Percentiles rank a stretch among this genome's conserved stretches.
Conservation (phyloP, 176 grass and related monocot species). For the Pontederia crassipes region DNA sequence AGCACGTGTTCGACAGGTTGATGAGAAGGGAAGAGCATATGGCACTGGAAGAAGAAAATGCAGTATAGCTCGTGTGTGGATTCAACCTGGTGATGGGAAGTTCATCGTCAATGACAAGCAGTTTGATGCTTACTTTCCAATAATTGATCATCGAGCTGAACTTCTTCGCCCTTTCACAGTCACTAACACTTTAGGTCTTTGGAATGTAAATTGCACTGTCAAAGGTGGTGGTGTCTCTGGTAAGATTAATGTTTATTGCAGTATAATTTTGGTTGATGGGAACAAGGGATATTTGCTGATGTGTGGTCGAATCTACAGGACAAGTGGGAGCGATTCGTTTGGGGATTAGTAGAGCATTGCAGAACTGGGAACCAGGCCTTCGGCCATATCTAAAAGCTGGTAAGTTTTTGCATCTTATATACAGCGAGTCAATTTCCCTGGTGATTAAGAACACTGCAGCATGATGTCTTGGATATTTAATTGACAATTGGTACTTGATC, state of each 20-base stretch:
- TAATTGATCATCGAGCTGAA: slow-evolving; percentile 81
- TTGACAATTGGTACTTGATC: neutral
- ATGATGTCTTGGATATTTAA: too few species aligned
- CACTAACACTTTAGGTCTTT: slow-evolving; percentile 65
- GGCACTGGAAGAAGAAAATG: slow-evolving; percentile 93
- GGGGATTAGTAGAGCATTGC: slow-evolving; percentile 87
- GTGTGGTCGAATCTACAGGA: slow-evolving; percentile 23
- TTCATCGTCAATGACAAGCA: slow-evolving; percentile 90
- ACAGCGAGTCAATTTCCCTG: neutral
- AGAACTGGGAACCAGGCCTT: slow-evolving; percentile 81
- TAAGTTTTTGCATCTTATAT: slow-evolving; percentile 22
- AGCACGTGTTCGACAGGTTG: slow-evolving; percentile 61
- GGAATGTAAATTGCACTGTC: slow-evolving; percentile 69
- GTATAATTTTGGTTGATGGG: neutral
- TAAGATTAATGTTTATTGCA: slow-evolving; percentile 13
- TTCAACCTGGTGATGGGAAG: slow-evolving; percentile 74
- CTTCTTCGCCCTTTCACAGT: slow-evolving; percentile 84
- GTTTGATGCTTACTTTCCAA: slow-evolving; percentile 88
- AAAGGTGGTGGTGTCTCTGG: slow-evolving; percentile 94
- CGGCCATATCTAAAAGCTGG: slow-evolving; percentile 90
- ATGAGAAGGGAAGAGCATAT: slow-evolving; percentile 96
- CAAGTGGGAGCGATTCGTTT: slow-evolving; percentile 90
- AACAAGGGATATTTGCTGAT: neutral
- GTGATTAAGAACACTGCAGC: neutral
- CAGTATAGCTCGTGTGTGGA: slow-evolving; percentile 79